A percentile compares a stretch with the other conserved stretches of the same genome.
Evolutionary conservation across 257 asterid genomes (phyloP).

Genomic region (Dorcoceras hygrometricum): DNA sequence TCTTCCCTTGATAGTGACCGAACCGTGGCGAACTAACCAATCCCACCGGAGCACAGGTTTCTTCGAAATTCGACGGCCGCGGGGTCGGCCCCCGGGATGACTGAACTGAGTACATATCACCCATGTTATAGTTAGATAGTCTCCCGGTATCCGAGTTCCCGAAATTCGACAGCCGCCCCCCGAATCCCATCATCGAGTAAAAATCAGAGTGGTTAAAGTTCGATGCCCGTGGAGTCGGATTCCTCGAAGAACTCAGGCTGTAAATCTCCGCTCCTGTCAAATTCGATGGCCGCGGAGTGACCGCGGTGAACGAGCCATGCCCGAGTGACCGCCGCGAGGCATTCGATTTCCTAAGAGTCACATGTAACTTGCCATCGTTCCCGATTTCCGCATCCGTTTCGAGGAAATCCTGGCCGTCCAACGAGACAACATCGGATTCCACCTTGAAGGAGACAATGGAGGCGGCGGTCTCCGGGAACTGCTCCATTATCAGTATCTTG

Average conservation of each 20-base stretch:
- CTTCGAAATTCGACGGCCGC: slow-evolving; percentile 50
- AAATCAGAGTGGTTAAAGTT: slow-evolving; percentile 51
- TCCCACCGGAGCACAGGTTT: slow-evolving; percentile 41
- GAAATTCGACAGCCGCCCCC: slow-evolving; percentile 48
- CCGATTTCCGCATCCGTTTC: slow-evolving; percentile 20
- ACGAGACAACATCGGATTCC: slow-evolving; percentile 20
- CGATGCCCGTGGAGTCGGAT: slow-evolving; percentile 52
- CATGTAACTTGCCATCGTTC: slow-evolving; percentile 19
- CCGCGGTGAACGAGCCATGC: slow-evolving; percentile 21
- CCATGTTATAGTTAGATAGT: slow-evolving; percentile 33
- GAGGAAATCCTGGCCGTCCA: slow-evolving; percentile 22
- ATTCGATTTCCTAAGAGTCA: slow-evolving; percentile 18
- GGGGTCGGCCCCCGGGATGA: slow-evolving; percentile 57
- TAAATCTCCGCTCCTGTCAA: slow-evolving; percentile 56
- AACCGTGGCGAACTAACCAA: slow-evolving; percentile 10
- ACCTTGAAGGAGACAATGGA: slow-evolving; percentile 17
- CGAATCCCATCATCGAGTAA: slow-evolving; percentile 56
- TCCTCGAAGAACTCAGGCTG: slow-evolving; percentile 46
- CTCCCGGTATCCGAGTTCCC: slow-evolving; percentile 41
- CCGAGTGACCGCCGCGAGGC: slow-evolving; percentile 21
- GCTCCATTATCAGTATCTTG: slow-evolving; percentile 14
- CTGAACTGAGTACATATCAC: slow-evolving; percentile 49
- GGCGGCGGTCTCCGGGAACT: slow-evolving; percentile 18
- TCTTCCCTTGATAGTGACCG: background rate
- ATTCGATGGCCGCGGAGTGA: slow-evolving; percentile 52